These are phyloP conservation scores for Naganishia antarctica DNA, from an alignment of 768 basidiomycete species.

Conservation along the genomic window DNA sequence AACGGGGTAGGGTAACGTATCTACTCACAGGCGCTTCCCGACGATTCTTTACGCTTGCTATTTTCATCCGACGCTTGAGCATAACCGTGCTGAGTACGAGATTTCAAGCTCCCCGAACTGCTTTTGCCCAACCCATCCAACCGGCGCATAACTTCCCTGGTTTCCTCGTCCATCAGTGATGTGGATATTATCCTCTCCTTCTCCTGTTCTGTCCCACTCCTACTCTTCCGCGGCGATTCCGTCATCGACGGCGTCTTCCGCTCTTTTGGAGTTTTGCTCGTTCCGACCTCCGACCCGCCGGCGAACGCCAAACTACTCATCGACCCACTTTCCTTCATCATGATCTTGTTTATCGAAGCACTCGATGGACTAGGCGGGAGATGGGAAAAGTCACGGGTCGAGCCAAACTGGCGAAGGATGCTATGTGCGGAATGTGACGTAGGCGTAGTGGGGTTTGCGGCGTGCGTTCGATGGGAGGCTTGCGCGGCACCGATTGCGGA, in stretches of 20 bases:
- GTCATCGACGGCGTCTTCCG: conserved; percentile 3
- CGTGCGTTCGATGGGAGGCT: conserved; percentile 8
- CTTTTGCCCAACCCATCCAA: conserved; percentile 81
- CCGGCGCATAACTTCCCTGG: conserved; percentile 84
- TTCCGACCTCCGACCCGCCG: conserved; percentile 26
- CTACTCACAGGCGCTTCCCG: conserved; percentile 4
- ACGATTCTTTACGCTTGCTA: neutral
- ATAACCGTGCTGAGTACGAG: conserved; percentile 8
- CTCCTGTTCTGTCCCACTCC: neutral
- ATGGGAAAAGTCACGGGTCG: conserved; percentile 71
- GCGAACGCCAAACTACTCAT: conserved; percentile 36
- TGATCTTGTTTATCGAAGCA: conserved; percentile 78
- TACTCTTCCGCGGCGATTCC: conserved; percentile 2
- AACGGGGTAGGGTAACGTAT: neutral
- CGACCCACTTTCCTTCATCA: conserved; percentile 53
- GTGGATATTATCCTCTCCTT: conserved; percentile 1
- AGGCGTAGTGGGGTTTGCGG: neutral
- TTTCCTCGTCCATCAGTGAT: conserved; percentile 69
- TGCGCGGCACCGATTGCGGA: neutral
- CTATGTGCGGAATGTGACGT: conserved; percentile 50
- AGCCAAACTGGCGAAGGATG: conserved; percentile 60
- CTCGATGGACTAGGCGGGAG: conserved; percentile 85
- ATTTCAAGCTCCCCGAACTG: conserved; percentile 24
- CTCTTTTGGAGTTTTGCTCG: conserved; percentile 11
- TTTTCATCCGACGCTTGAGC: conserved; percentile 27